These are phyloP conservation scores for Rhizopogon rudus DNA, from an alignment of 768 basidiomycete genomes.

Conservation along the genomic window DNA sequence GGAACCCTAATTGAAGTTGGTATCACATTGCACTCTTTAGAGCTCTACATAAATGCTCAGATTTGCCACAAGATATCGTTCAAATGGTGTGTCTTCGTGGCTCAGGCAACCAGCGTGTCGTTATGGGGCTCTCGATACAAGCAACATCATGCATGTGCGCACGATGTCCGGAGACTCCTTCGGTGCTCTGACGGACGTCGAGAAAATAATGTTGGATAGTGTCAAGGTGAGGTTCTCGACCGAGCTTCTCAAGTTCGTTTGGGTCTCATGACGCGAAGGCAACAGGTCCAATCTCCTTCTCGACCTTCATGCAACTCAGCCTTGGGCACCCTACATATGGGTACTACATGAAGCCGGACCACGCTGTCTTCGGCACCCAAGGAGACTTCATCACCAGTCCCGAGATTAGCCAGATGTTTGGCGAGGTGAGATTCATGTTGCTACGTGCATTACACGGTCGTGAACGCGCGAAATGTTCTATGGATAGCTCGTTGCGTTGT, in stretches of 20 bases:
- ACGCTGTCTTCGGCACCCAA: conserved; percentile 74
- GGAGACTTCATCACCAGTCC: conserved; percentile 98
- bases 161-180: conserved; percentile 1
- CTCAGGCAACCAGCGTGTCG: conserved; percentile 4
- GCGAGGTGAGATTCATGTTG: conserved; percentile 62
- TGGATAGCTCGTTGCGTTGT: conserved; percentile 76
- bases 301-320: conserved; percentile 90
- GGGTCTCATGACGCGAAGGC: conserved; percentile 40
- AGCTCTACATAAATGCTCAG: conserved; percentile 2
- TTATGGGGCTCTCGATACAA: neutral
- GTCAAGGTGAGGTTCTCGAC: conserved; percentile 51
- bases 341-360: conserved; percentile 78
- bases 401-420: conserved; percentile 94
- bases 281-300: conserved; percentile 83
- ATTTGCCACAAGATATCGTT: neutral
- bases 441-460: neutral
- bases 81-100: conserved; percentile 1
- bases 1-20: neutral
- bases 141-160: neutral
- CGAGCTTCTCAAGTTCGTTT: neutral
- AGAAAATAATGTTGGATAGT: conserved; percentile 63
- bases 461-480: neutral
- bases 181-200: conserved; percentile 38
- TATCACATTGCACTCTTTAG: no score
- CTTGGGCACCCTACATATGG: conserved; percentile 87